phyloP scores from a whole-genome alignment of 2,329 filamentous ascomycete genomes.

The Corynespora cassiicola region DNA sequence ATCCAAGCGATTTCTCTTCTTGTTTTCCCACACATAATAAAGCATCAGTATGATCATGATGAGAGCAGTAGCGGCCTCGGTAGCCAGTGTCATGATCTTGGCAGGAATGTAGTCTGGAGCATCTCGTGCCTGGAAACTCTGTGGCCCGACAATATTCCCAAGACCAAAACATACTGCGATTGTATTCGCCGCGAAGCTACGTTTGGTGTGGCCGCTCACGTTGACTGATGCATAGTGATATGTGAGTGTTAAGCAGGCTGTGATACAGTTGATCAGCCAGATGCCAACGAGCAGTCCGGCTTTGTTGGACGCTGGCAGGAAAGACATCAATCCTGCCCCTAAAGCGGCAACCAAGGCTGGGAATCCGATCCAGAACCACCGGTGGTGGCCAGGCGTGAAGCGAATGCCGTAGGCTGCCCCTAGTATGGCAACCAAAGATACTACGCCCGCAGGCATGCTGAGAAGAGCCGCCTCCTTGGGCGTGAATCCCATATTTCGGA shows the following conservation, averaged over 20 bases:
- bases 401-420: neutral
- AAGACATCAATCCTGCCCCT: slow-evolving; percentile 4
- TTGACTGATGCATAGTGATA: slow-evolving; percentile 8
- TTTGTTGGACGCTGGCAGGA: slow-evolving; percentile 9
- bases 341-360: slow-evolving; percentile 26
- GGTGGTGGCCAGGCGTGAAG: neutral
- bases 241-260: slow-evolving; percentile 7
- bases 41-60: neutral
- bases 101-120: slow-evolving; percentile 37
- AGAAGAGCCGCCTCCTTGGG: slow-evolving; percentile 12
- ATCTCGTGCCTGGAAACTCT: slow-evolving; percentile 9
- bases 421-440: slow-evolving; percentile 4
- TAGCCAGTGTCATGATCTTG: slow-evolving; percentile 47
- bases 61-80: slow-evolving; percentile 27
- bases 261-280: slow-evolving; percentile 12
- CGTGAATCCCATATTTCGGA: slow-evolving; percentile 10
- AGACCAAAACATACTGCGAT: slow-evolving; percentile 40
- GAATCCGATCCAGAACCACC: slow-evolving; percentile 24
- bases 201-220: slow-evolving; percentile 42
- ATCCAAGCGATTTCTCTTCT: slow-evolving; percentile 2
- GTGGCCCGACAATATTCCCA: slow-evolving; percentile 37
- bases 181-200: slow-evolving; percentile 30
- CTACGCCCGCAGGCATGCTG: slow-evolving; percentile 10
- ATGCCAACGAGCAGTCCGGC: slow-evolving; percentile 10
- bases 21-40: slow-evolving; percentile 6